Conservation (phyloP, 805 yeast species). For the Metschnikowia bowlesiae region DNA sequence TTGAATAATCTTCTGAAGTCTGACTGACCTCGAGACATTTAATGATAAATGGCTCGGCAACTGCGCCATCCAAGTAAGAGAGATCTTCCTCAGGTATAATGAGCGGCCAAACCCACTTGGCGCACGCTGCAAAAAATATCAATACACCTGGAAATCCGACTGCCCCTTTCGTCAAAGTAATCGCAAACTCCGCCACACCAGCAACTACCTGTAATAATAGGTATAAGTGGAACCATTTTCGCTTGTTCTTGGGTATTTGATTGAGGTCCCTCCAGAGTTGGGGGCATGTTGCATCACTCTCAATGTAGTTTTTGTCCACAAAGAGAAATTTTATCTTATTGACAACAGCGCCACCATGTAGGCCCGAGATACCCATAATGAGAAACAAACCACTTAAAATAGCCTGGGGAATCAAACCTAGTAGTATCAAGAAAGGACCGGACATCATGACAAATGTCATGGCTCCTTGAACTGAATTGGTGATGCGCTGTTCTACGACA, state of each 20-base stretch:
- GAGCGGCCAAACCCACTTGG: slow-evolving; percentile 54
- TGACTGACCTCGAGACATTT: slow-evolving; percentile 33
- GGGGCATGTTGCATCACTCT: slow-evolving; percentile 34
- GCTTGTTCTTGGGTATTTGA: slow-evolving; percentile 20
- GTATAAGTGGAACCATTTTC: slow-evolving; percentile 53
- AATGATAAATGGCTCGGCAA: slow-evolving; percentile 53
- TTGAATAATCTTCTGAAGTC: not conserved
- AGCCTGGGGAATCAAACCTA: slow-evolving; percentile 87
- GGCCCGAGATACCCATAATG: slow-evolving; percentile 84
- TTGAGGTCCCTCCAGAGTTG: slow-evolving; percentile 29
- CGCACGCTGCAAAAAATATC: slow-evolving; percentile 62
- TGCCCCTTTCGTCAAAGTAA: slow-evolving; percentile 83
- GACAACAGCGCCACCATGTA: slow-evolving; percentile 62
- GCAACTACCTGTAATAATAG: slow-evolving; percentile 58
- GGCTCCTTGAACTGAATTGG: slow-evolving; percentile 81
- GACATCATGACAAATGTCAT: slow-evolving; percentile 85
- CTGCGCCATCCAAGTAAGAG: slow-evolving; percentile 58
- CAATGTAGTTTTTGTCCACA: slow-evolving; percentile 47
- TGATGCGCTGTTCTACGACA: slow-evolving; percentile 86
- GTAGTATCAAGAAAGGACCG: slow-evolving; percentile 74
- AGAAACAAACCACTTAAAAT: slow-evolving; percentile 89
- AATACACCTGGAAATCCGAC: slow-evolving; percentile 91
- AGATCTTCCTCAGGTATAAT: slow-evolving; percentile 62
- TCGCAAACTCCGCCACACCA: slow-evolving; percentile 75
- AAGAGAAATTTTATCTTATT: slow-evolving; percentile 58